These are phyloP conservation scores for Geranium incanum DNA, from an alignment of 441 rosid species.

Conservation along the genomic window DNA sequence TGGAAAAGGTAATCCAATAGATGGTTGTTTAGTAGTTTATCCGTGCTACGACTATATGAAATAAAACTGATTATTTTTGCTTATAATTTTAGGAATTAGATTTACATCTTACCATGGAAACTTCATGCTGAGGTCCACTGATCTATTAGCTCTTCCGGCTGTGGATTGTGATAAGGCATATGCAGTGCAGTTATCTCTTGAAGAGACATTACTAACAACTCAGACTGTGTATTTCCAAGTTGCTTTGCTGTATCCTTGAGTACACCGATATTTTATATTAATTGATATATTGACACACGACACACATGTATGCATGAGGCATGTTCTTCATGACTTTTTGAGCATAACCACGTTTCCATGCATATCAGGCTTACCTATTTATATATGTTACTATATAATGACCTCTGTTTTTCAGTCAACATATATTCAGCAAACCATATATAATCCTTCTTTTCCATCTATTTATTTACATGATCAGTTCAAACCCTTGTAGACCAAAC, in stretches of 20 bases:
- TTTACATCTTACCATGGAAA: constrained; percentile 94
- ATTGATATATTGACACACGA: background rate
- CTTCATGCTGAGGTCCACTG: constrained; percentile 96
- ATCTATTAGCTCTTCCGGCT: constrained; percentile 93
- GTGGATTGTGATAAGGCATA: constrained; percentile 99
- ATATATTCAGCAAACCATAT: background rate
- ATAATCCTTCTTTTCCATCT: background rate
- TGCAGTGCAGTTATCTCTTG: constrained; percentile 89
- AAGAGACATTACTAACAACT: constrained; percentile 83
- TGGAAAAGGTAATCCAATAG: constrained; percentile 72
- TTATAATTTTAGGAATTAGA: constrained; percentile 61
- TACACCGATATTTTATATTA: background rate
- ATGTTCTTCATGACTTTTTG: too few relatives aligned
- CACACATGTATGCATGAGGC: background rate
- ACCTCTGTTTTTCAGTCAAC: background rate
- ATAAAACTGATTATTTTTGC: constrained; percentile 25
- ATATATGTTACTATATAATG: background rate
- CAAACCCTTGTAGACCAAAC: background rate
- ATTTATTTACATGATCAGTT: background rate
- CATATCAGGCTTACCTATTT: constrained; percentile 4
- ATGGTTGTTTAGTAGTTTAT: constrained; percentile 7
- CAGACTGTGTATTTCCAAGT: constrained; percentile 95
- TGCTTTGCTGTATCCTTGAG: constrained; percentile 92
- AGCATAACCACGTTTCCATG: background rate
- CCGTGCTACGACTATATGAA: background rate